A percentile compares a stretch with the other conserved stretches of the same genome.
Conservation (phyloP, 2,329 filamentous ascomycete genomes). For the Phialophora tarda region DNA sequence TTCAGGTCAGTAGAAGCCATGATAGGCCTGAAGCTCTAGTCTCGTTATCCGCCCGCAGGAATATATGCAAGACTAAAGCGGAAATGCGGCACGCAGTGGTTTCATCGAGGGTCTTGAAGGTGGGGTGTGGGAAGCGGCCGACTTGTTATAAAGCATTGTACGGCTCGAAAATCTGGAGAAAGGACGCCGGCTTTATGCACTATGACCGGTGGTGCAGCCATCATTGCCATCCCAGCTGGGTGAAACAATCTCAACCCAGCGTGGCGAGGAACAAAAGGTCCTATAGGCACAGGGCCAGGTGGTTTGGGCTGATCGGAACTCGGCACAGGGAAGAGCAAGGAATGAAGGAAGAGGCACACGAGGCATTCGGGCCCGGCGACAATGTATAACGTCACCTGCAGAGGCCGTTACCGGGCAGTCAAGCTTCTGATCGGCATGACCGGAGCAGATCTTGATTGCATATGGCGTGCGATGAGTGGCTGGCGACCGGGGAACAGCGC, state of each 20-base stretch:
- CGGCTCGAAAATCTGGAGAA: constrained; percentile 8
- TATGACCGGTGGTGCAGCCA: constrained; percentile 4
- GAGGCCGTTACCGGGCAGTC: constrained; percentile 13
- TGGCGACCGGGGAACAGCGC: background rate
- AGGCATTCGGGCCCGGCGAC: background rate
- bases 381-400: constrained; percentile 2
- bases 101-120: background rate
- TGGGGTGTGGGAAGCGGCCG: constrained; percentile 11
- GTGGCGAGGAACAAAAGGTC: constrained; percentile 7
- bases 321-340: constrained; percentile 6
- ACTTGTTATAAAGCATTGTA: constrained; percentile 10
- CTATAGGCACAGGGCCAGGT: background rate
- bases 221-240: background rate
- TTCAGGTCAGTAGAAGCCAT: constrained; percentile 21
- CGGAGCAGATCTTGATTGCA: background rate
- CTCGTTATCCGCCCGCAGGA: constrained; percentile 10
- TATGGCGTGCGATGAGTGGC: constrained; percentile 9
- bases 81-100: constrained; percentile 11
- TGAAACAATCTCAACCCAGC: background rate
- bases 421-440: constrained; percentile 20
- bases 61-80: constrained; percentile 7
- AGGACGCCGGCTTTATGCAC: constrained; percentile 7
- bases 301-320: constrained; percentile 14
- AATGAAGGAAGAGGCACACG: background rate
- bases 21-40: constrained; percentile 6